These are phyloP conservation scores for Suhomyces tanzawaensis DNA, from an alignment of 805 yeast species.

Conservation along the genomic window DNA sequence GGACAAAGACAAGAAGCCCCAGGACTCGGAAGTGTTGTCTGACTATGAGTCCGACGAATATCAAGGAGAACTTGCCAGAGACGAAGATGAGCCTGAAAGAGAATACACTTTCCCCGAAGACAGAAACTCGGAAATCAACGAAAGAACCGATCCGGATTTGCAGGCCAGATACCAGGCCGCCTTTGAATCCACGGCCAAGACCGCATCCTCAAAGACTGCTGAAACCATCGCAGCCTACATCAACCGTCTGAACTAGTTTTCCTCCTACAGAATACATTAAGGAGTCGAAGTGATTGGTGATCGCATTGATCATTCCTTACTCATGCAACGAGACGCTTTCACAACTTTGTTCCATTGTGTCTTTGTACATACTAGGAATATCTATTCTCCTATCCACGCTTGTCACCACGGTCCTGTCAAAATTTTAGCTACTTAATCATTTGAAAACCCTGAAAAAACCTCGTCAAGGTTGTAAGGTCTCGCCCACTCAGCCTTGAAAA, in stretches of 20 bases:
- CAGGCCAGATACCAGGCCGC: slow-evolving; percentile 75
- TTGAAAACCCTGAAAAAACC: slow-evolving; percentile 7
- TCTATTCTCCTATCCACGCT: no score
- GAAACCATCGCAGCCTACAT: slow-evolving; percentile 71
- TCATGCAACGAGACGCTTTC: no score
- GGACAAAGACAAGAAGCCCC: slow-evolving; percentile 25
- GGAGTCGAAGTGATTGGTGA: no score
- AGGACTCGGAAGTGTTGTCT: slow-evolving; percentile 49
- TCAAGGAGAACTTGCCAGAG: slow-evolving; percentile 46
- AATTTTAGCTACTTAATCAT: neutral
- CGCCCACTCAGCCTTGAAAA: slow-evolving; percentile 48
- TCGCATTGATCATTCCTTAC: no score
- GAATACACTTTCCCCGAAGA: slow-evolving; percentile 73
- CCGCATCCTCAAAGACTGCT: slow-evolving; percentile 64
- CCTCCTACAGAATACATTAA: no score
- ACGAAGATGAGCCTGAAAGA: slow-evolving; percentile 44
- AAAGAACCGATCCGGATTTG: slow-evolving; percentile 45
- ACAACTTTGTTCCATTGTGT: no score
- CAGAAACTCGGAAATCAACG: slow-evolving; percentile 58
- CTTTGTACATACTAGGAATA: no score
- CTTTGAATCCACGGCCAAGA: slow-evolving; percentile 58
- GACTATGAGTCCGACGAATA: slow-evolving; percentile 48
- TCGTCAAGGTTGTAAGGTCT: slow-evolving; percentile 31
- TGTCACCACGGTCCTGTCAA: no score
- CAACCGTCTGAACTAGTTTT: slow-evolving; percentile 20